phyloP scores from a whole-genome alignment of 2,329 filamentous ascomycete species.

The Chaetomium olivaceum region DNA sequence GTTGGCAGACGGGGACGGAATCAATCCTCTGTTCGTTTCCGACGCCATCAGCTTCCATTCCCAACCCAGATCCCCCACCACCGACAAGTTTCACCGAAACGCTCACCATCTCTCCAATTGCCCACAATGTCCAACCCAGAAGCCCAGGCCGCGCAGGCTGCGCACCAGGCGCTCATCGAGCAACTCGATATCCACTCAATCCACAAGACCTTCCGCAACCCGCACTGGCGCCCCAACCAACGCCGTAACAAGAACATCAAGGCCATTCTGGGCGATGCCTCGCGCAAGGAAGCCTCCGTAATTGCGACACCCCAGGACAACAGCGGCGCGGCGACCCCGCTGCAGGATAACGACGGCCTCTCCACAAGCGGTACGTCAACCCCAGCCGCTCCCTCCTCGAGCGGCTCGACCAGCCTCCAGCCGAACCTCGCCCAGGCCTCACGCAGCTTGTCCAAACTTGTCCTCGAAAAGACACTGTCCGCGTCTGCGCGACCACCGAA shows the following conservation, averaged over 20 bases:
- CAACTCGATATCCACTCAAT: conserved; percentile 86
- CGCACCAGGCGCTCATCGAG: conserved; percentile 84
- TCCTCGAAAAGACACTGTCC: conserved; percentile 67
- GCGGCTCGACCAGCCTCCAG: conserved; percentile 43
- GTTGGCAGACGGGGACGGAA: conserved; percentile 37
- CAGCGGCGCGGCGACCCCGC: conserved; percentile 74
- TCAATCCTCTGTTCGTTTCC: neutral
- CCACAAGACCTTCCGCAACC: conserved; percentile 86
- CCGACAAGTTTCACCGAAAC: conserved; percentile 7
- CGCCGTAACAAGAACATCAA: conserved; percentile 99
- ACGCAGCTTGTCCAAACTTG: conserved; percentile 80
- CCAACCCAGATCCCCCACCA: neutral
- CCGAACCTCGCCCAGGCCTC: conserved; percentile 87
- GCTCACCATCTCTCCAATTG: conserved; percentile 9
- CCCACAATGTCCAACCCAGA: conserved; percentile 51
- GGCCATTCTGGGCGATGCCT: conserved; percentile 86
- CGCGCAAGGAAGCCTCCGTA: conserved; percentile 84
- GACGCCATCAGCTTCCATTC: neutral
- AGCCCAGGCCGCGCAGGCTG: conserved; percentile 74
- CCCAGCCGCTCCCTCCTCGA: conserved; percentile 52
- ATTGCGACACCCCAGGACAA: conserved; percentile 73
- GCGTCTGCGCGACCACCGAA: conserved; percentile 50
- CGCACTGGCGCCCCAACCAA: conserved; percentile 86
- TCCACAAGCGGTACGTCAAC: conserved; percentile 61
- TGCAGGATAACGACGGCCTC: conserved; percentile 51